Base-by-base conservation (phyloP, 2,329 filamentous ascomycete genomes). In the Alternaria rosae region DNA sequence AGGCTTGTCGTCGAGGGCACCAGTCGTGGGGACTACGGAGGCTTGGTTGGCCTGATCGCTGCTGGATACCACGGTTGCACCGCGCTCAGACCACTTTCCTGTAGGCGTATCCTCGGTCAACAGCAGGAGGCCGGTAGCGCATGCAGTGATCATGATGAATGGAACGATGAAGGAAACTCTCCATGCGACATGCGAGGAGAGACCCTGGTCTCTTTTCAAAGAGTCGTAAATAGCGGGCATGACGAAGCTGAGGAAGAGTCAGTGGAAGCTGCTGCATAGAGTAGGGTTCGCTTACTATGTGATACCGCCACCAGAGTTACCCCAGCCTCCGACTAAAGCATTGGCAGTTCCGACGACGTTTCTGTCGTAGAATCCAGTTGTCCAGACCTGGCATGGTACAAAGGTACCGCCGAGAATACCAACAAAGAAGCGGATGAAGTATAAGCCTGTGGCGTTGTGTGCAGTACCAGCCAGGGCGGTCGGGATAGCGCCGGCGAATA, bases 161-260 rank as follows among this genome's bases (percentile, higher is more conserved):
- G 93, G 93, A 6, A 96, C 90, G 64, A 97, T 83, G 76, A 96
- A 97, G 3, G 92, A 86, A 1, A 97, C 87, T 25, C 93, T 87
- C 93, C 94, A 97, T 3, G 93, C 91, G 38, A 88, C 85, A 69
- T 91, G 88, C 3, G 88, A 80, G 1, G 84, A 81, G 57, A 94
- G 82, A 7, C 88, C 87, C 51, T 84, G 84, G 28, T 72, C 64
- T 1, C 84, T 74, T 21, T 91, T 86, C 21, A 97, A 84, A 0
- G 91, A 92, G 78, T 96, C 91, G 79, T 91, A 95, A 59, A 97
- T 89, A 6, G 92, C 92, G 2, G 94, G 93, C 93, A 97, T 97
- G 70, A 94, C 87, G 78, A 97, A 96, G 82, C 75, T 78, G 26
- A 21, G n/a, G 12, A 41, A 26, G 13, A 10, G 61, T 73, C 48